Base-by-base conservation (phyloP, 2,329 filamentous ascomycete genomes). In the Xylariales sp. region DNA sequence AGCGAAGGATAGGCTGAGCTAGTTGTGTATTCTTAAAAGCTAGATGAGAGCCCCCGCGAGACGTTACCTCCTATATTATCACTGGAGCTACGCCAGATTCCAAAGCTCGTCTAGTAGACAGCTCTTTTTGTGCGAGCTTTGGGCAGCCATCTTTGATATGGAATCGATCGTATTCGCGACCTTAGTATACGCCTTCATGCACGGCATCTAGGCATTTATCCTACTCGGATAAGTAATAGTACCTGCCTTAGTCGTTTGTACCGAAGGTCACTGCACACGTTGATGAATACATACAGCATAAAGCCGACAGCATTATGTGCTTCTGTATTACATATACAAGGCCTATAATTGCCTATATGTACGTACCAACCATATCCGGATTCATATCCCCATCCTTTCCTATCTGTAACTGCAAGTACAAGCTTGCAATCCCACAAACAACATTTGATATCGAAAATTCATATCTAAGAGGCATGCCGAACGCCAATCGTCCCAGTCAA, bases 401-500 rank as follows among this genome's bases (percentile, higher is more conserved):
- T n/a, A 18, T 60, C n/a, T 45, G 48, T 46, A 41, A 55, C n/a
- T 45, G 48, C 39, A 41, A 55, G 30, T 52, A 61, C 9, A 46
- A 54, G 18, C 32, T 55, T 10, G 49, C n/a, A 14, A 34, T 58
- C 30, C 55, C 49, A 54, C 32, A n/a, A 49, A 39, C 45, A 32
- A 46, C 30, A 61, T 9, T 41, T 23, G 18, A 43, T 46, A 43
- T 16, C n/a, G 32, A 52, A 56, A 7, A 62, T 41, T 41, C 4
- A 49, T 41, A 49, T 36, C 14, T 48, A 58, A 48, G 36, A 46
- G 59, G 48, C 64, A 67, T 63, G 28, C 67, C 67, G 23, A 60
- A 52, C 67, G 58, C 64, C 63, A 23, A 49, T 63, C 49, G 50
- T 53, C n/a, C 36, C 59, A 55, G 49, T 36, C 63, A 69, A 69